Conservation (phyloP, 2,329 filamentous ascomycete genomes). For the Exophiala oligosperma region DNA sequence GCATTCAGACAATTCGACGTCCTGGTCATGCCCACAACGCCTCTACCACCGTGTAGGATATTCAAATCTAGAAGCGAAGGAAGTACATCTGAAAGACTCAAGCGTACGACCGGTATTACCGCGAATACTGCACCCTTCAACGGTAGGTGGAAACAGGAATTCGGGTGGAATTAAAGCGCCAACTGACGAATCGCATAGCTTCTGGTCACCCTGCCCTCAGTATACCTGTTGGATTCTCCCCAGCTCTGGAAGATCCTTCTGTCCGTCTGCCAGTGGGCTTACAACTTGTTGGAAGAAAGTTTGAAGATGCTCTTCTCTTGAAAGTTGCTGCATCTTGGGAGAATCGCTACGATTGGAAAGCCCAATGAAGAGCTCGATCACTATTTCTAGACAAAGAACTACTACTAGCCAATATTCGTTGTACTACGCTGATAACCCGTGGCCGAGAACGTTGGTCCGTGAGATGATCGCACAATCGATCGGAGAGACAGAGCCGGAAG, state of each 20-base stretch:
- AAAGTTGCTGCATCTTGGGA: conserved; percentile 31
- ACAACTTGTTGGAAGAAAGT: conserved; percentile 51
- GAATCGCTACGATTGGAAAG: conserved; percentile 7
- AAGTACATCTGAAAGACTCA: conserved; percentile 1
- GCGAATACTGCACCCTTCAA: conserved; percentile 61
- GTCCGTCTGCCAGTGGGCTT: conserved; percentile 51
- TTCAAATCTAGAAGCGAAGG: conserved; percentile 8
- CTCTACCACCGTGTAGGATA: not conserved
- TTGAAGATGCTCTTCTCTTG: conserved; percentile 28
- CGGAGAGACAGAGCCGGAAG: too few relatives aligned
- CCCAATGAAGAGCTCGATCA: too few relatives aligned
- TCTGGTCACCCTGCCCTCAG: conserved; percentile 56
- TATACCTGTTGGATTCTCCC: conserved; percentile 51
- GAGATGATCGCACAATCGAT: too few relatives aligned
- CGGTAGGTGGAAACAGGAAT: conserved; percentile 34
- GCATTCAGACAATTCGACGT: conserved; percentile 1
- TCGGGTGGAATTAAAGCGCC: too few relatives aligned
- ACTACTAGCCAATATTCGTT: too few relatives aligned
- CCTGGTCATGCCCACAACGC: conserved; percentile 4
- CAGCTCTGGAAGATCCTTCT: conserved; percentile 40
- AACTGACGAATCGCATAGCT: conserved; percentile 26
- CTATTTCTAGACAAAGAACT: too few relatives aligned
- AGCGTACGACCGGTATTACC: conserved; percentile 50
- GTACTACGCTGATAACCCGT: too few relatives aligned
- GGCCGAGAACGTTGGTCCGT: too few relatives aligned